Conservation (phyloP, 2,329 filamentous ascomycete genomes). For the Coleophoma cylindrospora region DNA sequence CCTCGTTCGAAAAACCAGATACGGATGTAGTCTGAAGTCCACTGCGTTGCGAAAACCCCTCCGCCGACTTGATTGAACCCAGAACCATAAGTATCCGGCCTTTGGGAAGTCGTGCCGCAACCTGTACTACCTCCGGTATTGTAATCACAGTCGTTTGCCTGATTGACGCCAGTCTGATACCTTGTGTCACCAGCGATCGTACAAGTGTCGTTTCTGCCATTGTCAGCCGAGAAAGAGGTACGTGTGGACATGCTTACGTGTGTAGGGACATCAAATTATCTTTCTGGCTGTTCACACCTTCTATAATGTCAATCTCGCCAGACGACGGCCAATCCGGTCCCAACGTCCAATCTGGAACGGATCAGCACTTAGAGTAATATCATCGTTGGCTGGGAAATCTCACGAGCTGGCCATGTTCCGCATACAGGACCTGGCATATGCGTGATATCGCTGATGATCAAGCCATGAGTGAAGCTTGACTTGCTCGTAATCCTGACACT, state of each 20-base stretch:
- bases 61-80: constrained; percentile 21
- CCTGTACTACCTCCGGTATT: constrained; percentile 29
- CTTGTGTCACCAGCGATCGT: constrained; percentile 1
- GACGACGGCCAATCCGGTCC: constrained; percentile 7
- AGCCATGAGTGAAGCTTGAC: constrained; percentile 36
- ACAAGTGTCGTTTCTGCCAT: constrained; percentile 29
- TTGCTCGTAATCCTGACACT: constrained; percentile 39
- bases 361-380: constrained; percentile 8
- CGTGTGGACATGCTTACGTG: constrained; percentile 44
- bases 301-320: constrained; percentile 34
- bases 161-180: constrained; percentile 20
- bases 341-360: constrained; percentile 7
- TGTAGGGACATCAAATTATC: constrained; percentile 27
- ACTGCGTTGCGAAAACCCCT: constrained; percentile 47
- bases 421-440: constrained; percentile 35
- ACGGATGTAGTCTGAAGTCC: constrained; percentile 39
- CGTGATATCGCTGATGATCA: constrained; percentile 40
- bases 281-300: constrained; percentile 35
- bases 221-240: too few species aligned
- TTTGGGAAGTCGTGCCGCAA: constrained; percentile 1
- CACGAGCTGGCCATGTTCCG: constrained; percentile 29
- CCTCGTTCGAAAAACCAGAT: constrained; percentile 48
- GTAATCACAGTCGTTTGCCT: constrained; percentile 30
- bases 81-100: constrained; percentile 14
- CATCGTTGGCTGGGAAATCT: constrained; percentile 27